These are phyloP conservation scores for Lanmaoa pseudosensibilis DNA, from an alignment of 768 basidiomycete species.

Conservation along the genomic window DNA sequence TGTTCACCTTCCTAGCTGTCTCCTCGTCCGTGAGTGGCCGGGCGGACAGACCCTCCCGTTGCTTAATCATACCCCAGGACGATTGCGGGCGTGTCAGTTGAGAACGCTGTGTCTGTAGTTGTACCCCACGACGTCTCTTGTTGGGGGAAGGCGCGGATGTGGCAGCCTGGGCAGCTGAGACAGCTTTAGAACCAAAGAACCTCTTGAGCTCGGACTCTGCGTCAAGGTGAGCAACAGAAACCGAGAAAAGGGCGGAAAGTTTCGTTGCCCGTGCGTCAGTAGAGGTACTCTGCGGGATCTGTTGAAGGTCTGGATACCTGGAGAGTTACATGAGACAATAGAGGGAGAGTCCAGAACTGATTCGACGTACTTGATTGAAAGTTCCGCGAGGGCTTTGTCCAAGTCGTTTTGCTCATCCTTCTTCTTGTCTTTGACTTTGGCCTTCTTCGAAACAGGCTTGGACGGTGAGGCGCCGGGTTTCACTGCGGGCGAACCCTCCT, in stretches of 20 bases:
- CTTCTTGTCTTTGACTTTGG: slow-evolving; percentile 60
- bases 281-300: slow-evolving; percentile 26
- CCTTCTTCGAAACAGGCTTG: slow-evolving; percentile 59
- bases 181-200: slow-evolving; percentile 92
- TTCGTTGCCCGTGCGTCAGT: slow-evolving; percentile 32
- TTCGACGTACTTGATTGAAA: slow-evolving; percentile 66
- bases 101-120: slow-evolving; percentile 50
- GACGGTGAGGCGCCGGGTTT: slow-evolving; percentile 21
- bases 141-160: slow-evolving; percentile 35
- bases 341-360: background rate
- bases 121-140: slow-evolving; percentile 38
- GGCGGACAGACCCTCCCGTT: slow-evolving; percentile 72
- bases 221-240: slow-evolving; percentile 83
- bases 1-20: slow-evolving; percentile 42
- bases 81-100: slow-evolving; percentile 75
- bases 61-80: slow-evolving; percentile 70
- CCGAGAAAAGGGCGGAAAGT: slow-evolving; percentile 61
- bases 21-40: slow-evolving; percentile 59
- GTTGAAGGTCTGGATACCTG: slow-evolving; percentile 57
- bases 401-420: slow-evolving; percentile 74
- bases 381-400: slow-evolving; percentile 79
- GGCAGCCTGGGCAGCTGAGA: slow-evolving; percentile 56
- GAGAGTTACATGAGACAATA: background rate
- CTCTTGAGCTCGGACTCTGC: slow-evolving; percentile 87
- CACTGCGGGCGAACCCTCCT: background rate